Evolutionary conservation across 805 yeast genomes (phyloP).

Genomic region (Candida succiphila): DNA sequence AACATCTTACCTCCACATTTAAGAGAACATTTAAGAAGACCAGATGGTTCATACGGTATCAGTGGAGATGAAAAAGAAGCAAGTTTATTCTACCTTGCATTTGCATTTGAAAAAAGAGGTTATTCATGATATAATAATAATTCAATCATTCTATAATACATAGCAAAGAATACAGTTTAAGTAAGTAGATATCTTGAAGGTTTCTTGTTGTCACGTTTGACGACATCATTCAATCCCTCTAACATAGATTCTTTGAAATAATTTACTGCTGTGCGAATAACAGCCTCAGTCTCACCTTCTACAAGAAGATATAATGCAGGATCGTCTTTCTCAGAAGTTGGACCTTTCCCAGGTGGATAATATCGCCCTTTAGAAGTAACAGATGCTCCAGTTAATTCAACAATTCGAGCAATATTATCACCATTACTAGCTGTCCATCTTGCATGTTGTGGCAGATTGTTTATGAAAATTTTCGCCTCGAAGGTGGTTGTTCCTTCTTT

Average conservation of each 20-base stretch:
- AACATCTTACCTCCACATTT: slow-evolving; percentile 44
- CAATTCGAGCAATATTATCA: slow-evolving; percentile 50
- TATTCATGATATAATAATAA: slow-evolving; percentile 3
- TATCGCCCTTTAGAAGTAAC: slow-evolving; percentile 77
- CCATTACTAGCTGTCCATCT: slow-evolving; percentile 72
- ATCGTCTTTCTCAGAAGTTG: slow-evolving; percentile 44
- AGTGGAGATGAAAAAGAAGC: slow-evolving; percentile 87
- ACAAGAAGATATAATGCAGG: slow-evolving; percentile 70
- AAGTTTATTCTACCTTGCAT: slow-evolving; percentile 73
- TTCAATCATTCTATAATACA: too few species aligned
- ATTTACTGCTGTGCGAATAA: slow-evolving; percentile 50
- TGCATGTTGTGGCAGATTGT: slow-evolving; percentile 75
- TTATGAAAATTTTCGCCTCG: slow-evolving; percentile 65
- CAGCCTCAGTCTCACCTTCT: slow-evolving; percentile 58
- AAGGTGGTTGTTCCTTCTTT: slow-evolving; percentile 24
- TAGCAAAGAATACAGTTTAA: too few species aligned
- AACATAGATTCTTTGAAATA: slow-evolving; percentile 44
- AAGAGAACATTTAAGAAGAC: slow-evolving; percentile 58
- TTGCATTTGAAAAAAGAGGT: slow-evolving; percentile 56
- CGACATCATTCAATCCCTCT: slow-evolving; percentile 28
- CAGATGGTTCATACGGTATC: slow-evolving; percentile 77
- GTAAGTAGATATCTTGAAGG: slow-evolving; percentile 7
- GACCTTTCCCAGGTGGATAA: slow-evolving; percentile 51
- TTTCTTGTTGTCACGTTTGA: slow-evolving; percentile 1
- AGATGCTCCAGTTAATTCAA: slow-evolving; percentile 64